These are phyloP conservation scores for Wickerhamiella kazuoi DNA, from an alignment of 805 yeast genomes.

Conservation along the genomic window DNA sequence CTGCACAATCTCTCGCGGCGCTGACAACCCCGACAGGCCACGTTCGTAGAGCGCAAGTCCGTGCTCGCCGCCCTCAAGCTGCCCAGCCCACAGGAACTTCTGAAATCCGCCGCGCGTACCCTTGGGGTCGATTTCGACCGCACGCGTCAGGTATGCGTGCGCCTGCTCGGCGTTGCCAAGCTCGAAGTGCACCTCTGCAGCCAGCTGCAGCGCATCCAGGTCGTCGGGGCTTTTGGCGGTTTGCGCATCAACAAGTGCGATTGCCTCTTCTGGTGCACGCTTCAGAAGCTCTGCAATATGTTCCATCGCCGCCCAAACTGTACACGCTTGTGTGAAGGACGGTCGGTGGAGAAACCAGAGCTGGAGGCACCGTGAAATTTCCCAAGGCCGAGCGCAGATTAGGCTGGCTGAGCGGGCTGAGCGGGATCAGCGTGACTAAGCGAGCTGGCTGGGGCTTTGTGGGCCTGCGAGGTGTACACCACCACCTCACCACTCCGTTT, in stretches of 20 bases:
- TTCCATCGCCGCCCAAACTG: conserved; percentile 1
- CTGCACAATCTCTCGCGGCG: conserved; percentile 28
- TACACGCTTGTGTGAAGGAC: too few species aligned
- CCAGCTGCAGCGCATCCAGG: conserved; percentile 24
- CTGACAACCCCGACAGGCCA: conserved; percentile 37
- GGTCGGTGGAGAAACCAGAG: too few species aligned
- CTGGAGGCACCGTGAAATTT: too few species aligned
- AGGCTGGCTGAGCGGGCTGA: too few species aligned
- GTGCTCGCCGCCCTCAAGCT: conserved; percentile 64
- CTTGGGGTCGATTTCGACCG: conserved; percentile 52
- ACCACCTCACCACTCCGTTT: too few species aligned
- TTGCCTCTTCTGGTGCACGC: conserved; percentile 37
- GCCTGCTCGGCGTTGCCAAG: conserved; percentile 66
- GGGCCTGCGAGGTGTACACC: too few species aligned
- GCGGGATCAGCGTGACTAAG: too few species aligned
- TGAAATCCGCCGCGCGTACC: conserved; percentile 48
- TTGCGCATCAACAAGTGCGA: conserved; percentile 26
- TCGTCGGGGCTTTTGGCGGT: conserved; percentile 23
- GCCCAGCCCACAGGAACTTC: conserved; percentile 81
- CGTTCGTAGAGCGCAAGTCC: conserved; percentile 46
- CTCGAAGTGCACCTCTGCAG: conserved; percentile 70
- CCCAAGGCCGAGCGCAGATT: too few species aligned
- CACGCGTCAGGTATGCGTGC: conserved; percentile 37
- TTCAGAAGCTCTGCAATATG: conserved; percentile 19
- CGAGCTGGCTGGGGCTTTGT: too few species aligned